phyloP scores from a whole-genome alignment of 2,329 filamentous ascomycete species.

The Fusarium verticillioides region DNA sequence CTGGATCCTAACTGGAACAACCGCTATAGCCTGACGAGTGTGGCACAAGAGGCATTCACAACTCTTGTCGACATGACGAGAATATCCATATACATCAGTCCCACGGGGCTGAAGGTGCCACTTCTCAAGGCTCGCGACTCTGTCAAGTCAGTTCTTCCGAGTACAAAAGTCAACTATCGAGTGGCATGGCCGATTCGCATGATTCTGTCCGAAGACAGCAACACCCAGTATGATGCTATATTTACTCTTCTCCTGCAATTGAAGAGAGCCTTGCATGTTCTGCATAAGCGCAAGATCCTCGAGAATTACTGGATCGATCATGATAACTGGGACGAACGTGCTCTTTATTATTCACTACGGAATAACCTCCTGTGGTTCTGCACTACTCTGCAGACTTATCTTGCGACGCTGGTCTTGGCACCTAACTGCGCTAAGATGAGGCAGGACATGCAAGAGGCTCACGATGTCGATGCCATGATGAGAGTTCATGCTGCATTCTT shows the following conservation, averaged over 20 bases:
- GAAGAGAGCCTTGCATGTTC: slow-evolving; percentile 73
- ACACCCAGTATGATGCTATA: slow-evolving; percentile 75
- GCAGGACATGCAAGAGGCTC: slow-evolving; percentile 65
- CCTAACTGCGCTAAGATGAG: slow-evolving; percentile 68
- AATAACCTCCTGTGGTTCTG: slow-evolving; percentile 82
- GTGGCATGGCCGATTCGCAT: slow-evolving; percentile 76
- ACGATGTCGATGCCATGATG: slow-evolving; percentile 86
- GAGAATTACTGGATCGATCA: slow-evolving; percentile 53
- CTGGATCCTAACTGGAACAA: slow-evolving; percentile 76
- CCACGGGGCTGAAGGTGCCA: slow-evolving; percentile 53
- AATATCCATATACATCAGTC: slow-evolving; percentile 67
- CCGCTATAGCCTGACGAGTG: slow-evolving; percentile 80
- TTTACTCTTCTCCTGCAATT: slow-evolving; percentile 83
- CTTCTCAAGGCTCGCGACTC: slow-evolving; percentile 64
- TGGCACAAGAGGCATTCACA: slow-evolving; percentile 78
- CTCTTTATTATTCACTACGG: slow-evolving; percentile 69
- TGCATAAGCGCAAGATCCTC: slow-evolving; percentile 66
- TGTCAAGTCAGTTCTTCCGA: slow-evolving; percentile 66
- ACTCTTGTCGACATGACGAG: slow-evolving; percentile 67
- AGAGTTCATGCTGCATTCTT: slow-evolving; percentile 73
- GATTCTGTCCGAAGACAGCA: slow-evolving; percentile 73
- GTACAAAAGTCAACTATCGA: slow-evolving; percentile 74
- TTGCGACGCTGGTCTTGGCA: slow-evolving; percentile 77
- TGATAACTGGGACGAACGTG: slow-evolving; percentile 55
- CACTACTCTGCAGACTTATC: slow-evolving; percentile 78